Percentiles rank a stretch among this genome's conserved stretches.
Conservation (phyloP, 2,329 filamentous ascomycete species). For the Cladosporium sp. region DNA sequence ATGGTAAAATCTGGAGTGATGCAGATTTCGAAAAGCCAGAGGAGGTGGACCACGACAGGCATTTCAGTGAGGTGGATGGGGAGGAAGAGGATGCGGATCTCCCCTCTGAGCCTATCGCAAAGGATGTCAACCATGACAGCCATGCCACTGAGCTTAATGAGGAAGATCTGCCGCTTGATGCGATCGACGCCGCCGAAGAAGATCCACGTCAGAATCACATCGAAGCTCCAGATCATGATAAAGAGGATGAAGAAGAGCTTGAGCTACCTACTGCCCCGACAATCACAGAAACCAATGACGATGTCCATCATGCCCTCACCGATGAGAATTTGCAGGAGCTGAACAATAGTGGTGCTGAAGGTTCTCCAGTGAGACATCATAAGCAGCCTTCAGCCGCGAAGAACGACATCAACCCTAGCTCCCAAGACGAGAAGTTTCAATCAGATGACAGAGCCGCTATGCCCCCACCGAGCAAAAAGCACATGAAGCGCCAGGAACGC, state of each 20-base stretch:
- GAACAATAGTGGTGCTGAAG: conserved; percentile 3
- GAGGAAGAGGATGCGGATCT: neutral
- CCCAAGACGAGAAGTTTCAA: neutral
- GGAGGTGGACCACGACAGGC: conserved; percentile 1
- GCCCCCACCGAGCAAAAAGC: conserved; percentile 3
- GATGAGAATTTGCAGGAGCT: conserved; percentile 1
- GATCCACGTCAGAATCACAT: neutral
- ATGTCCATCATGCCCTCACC: neutral
- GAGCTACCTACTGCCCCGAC: neutral
- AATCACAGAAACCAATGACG: neutral
- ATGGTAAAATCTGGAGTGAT: conserved; percentile 6
- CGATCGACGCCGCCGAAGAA: neutral
- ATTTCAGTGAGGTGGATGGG: conserved; percentile 4
- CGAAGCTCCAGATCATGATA: neutral
- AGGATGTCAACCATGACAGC: neutral
- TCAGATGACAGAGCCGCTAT: conserved; percentile 1
- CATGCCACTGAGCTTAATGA: neutral
- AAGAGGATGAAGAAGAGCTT: conserved; percentile 1
- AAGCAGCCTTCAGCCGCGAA: neutral
- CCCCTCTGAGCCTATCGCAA: neutral
- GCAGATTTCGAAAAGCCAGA: conserved; percentile 4
- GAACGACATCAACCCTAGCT: neutral
- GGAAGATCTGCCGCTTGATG: neutral
- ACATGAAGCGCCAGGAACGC: neutral
- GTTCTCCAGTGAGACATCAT: neutral